Conservation (phyloP, 75 land plant genomes). For the Pinus tabuliformis region DNA sequence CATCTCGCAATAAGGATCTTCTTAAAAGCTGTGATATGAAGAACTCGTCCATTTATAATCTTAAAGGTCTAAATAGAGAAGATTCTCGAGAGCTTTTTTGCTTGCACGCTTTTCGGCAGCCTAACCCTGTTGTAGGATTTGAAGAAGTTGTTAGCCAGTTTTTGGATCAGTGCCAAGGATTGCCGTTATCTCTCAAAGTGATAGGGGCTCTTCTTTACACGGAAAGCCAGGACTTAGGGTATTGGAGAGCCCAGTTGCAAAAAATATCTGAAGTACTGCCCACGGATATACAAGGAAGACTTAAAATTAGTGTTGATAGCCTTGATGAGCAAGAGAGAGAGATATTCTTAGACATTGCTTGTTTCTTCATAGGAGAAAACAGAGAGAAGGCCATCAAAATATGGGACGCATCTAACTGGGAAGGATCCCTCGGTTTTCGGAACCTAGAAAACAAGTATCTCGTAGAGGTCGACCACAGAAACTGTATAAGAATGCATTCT, state of each 20-base stretch:
- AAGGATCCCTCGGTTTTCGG: background rate
- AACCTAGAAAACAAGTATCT: background rate
- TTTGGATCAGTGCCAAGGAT: background rate
- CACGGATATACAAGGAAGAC: background rate
- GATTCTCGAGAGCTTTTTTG: background rate
- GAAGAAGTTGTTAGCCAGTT: background rate
- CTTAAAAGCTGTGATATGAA: background rate
- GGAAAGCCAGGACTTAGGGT: background rate
- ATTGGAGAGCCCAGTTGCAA: background rate
- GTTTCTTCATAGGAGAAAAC: background rate
- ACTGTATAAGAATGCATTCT: too few relatives aligned
- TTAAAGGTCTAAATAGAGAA: background rate
- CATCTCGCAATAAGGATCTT: background rate
- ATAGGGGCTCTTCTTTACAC: background rate
- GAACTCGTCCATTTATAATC: background rate
- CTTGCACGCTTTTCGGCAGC: background rate
- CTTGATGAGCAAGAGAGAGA: background rate
- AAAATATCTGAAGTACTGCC: background rate
- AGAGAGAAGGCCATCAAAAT: background rate
- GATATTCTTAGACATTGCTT: slow-evolving; percentile 1
- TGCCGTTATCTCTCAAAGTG: background rate
- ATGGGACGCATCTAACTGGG: slow-evolving; percentile 1
- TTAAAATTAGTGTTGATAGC: background rate
- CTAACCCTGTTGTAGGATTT: background rate
- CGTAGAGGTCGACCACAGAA: too few relatives aligned